phyloP scores from a whole-genome alignment of 106 monocot genomes.

The Dendrobium nobile region DNA sequence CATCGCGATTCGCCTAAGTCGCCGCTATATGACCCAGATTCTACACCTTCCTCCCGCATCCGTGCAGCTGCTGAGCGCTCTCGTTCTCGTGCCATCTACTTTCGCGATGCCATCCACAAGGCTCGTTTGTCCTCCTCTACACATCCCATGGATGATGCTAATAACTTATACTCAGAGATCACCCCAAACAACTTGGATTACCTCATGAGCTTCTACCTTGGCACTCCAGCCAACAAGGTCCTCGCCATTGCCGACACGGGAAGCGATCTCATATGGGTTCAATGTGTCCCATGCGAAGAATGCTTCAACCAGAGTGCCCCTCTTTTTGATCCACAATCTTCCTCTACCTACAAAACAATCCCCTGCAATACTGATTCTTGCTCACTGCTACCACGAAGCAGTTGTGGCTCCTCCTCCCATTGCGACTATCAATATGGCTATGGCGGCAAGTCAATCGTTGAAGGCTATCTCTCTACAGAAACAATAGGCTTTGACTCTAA shows the following conservation, averaged over 20 bases:
- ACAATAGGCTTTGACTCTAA: conserved; percentile 20
- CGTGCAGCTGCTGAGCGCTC: no score
- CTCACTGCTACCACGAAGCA: neutral
- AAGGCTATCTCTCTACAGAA: conserved; percentile 28
- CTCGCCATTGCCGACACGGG: conserved; percentile 20
- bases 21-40: conserved; percentile 16
- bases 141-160: neutral
- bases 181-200: no score
- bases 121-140: neutral
- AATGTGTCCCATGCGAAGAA: neutral
- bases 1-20: conserved; percentile 30
- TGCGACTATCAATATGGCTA: conserved; percentile 6
- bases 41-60: neutral
- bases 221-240: neutral
- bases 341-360: conserved; percentile 8
- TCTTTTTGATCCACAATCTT: neutral
- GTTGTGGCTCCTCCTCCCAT: neutral
- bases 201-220: no score
- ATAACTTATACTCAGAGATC: no score
- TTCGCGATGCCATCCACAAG: no score
- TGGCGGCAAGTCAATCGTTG: conserved; percentile 20
- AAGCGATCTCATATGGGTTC: conserved; percentile 32
- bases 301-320: conserved; percentile 6
- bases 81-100: neutral
- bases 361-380: neutral